These are phyloP conservation scores for Pseudonectria foliicola DNA, from an alignment of 2,329 filamentous ascomycete species.

Conservation along the genomic window DNA sequence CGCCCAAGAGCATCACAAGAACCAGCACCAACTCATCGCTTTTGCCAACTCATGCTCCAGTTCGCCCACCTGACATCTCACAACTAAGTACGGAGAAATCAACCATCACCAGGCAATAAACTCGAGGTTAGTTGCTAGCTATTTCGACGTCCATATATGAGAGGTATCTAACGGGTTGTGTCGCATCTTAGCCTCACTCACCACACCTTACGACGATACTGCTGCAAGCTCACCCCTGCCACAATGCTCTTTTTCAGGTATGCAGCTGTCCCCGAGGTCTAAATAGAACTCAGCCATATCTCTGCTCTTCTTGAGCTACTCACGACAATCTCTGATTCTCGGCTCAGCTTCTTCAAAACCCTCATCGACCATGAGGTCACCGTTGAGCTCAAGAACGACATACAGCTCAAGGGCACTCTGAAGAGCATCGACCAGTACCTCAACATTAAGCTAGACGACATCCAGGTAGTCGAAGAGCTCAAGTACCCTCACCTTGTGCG, in stretches of 20 bases:
- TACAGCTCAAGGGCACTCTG: constrained; percentile 88
- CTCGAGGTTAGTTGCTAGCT: too few relatives aligned
- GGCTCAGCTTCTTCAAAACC: constrained; percentile 87
- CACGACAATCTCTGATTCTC: background rate
- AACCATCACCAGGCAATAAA: too few relatives aligned
- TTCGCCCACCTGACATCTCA: too few relatives aligned
- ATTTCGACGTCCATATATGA: too few relatives aligned
- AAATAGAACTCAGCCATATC: background rate
- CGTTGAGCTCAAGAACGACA: constrained; percentile 98
- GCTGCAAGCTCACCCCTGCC: constrained; percentile 9
- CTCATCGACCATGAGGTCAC: constrained; percentile 96
- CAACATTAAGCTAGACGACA: constrained; percentile 98
- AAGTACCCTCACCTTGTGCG: constrained; percentile 87
- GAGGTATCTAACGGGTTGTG: too few relatives aligned
- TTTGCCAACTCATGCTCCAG: too few relatives aligned
- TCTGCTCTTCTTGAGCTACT: background rate
- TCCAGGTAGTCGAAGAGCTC: constrained; percentile 83
- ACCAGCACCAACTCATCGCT: too few relatives aligned
- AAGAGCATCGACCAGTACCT: constrained; percentile 99
- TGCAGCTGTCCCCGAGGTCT: constrained; percentile 1
- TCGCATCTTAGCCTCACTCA: background rate
- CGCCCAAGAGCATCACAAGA: too few relatives aligned
- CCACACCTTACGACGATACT: constrained; percentile 1
- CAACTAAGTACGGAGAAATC: too few relatives aligned
- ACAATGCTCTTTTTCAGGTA: constrained; percentile 42